These are phyloP conservation scores for Nymphaea colorata DNA, from an alignment of 164 flowering plant species.

Conservation along the genomic window DNA sequence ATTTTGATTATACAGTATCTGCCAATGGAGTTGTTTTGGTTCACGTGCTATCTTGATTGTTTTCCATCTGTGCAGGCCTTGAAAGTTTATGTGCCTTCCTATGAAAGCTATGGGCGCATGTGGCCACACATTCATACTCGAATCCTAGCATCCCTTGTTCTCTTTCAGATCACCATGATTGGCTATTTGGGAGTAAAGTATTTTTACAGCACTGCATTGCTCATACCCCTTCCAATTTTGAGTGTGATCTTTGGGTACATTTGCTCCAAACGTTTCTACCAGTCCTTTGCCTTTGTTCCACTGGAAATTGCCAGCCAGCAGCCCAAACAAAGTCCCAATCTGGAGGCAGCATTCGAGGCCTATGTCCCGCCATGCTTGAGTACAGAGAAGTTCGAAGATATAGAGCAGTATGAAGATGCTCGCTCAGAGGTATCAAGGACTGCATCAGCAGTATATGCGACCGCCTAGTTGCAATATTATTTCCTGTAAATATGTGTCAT, in stretches of 20 bases:
- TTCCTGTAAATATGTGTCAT: background rate
- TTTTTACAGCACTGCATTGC: constrained; percentile 26
- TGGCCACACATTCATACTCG: constrained; percentile 89
- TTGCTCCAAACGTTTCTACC: constrained; percentile 52
- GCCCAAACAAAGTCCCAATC: constrained; percentile 43
- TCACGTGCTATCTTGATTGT: too few relatives aligned
- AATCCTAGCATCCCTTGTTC: constrained; percentile 48
- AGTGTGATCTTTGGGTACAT: constrained; percentile 43
- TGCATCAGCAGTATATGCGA: background rate
- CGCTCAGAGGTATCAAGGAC: background rate
- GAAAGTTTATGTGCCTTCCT: constrained; percentile 83
- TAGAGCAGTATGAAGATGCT: constrained; percentile 10
- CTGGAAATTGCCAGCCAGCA: constrained; percentile 49
- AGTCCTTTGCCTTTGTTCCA: constrained; percentile 37
- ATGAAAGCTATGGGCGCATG: constrained; percentile 86
- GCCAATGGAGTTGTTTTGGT: too few relatives aligned
- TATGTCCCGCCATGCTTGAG: constrained; percentile 67
- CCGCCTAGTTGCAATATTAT: background rate
- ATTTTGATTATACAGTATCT: too few relatives aligned
- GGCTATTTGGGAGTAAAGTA: constrained; percentile 53
- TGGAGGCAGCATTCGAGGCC: constrained; percentile 50
- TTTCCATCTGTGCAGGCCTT: constrained; percentile 37
- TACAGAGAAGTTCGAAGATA: constrained; percentile 43
- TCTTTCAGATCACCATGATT: constrained; percentile 71
- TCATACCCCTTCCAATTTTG: constrained; percentile 54